Evolutionary conservation across 257 asterid genomes (phyloP).

Genomic region (Nicotiana benthamiana): DNA sequence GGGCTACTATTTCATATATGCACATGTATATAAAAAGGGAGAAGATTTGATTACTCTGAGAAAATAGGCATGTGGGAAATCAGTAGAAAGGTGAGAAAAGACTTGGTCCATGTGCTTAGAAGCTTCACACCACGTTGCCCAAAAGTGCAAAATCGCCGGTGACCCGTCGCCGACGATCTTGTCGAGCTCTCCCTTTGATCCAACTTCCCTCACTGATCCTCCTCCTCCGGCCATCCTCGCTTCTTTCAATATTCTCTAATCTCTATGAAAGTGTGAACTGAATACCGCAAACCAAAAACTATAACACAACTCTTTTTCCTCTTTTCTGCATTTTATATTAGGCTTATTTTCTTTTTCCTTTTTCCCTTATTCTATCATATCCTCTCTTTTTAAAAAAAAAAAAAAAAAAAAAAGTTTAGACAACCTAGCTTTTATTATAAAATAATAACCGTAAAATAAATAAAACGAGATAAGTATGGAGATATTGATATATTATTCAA

Average conservation of each 20-base stretch:
- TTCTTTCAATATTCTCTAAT: neutral
- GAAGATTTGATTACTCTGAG: slow-evolving; percentile 41
- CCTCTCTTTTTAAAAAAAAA: neutral
- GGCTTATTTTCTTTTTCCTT: no score
- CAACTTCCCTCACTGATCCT: slow-evolving; percentile 75
- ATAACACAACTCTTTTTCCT: neutral
- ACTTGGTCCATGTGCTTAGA: slow-evolving; percentile 99
- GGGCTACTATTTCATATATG: neutral
- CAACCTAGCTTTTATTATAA: neutral
- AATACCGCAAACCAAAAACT: neutral
- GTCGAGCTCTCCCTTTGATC: slow-evolving; percentile 74
- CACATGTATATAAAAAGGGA: neutral
- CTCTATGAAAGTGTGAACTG: neutral
- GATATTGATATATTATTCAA: no score
- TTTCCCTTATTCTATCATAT: neutral
- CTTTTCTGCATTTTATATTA: neutral
- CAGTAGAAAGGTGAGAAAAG: slow-evolving; percentile 84
- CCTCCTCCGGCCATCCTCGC: slow-evolving; percentile 46
- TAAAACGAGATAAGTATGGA: no score
- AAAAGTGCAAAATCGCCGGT: slow-evolving; percentile 69
- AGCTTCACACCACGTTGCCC: slow-evolving; percentile 99
- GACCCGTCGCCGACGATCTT: slow-evolving; percentile 28
- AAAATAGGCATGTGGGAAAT: slow-evolving; percentile 89
- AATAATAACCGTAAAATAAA: no score
- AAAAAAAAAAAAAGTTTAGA: neutral